Conservation (phyloP, 306 rosid genomes). For the Pachyrhizus erosus region DNA sequence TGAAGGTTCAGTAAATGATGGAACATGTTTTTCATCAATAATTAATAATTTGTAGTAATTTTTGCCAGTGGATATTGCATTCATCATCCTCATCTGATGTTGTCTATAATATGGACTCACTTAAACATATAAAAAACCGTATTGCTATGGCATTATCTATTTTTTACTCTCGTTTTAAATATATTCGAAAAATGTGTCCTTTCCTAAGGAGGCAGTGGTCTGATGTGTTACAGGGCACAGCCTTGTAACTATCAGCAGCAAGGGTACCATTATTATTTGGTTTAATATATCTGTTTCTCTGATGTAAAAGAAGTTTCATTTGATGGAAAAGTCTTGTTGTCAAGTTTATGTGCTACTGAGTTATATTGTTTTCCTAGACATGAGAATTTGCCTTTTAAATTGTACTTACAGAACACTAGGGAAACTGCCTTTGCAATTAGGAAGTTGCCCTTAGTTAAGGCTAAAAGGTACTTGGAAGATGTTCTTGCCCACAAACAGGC, state of each 20-base stretch:
- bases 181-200: not conserved
- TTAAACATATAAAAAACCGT: not conserved
- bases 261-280: constrained; percentile 44
- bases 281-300: constrained; percentile 46
- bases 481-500: constrained; percentile 95
- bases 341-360: too few relatives aligned
- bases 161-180: not conserved
- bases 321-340: not conserved
- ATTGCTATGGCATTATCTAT: not conserved
- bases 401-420: constrained; percentile 72
- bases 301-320: not conserved
- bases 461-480: constrained; percentile 90
- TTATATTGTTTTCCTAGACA: not conserved
- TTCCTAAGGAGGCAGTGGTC: not conserved
- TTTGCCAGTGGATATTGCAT: too few relatives aligned
- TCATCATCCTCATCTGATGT: not conserved
- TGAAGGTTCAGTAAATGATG: constrained; percentile 82
- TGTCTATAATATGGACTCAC: too few relatives aligned
- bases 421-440: constrained; percentile 84
- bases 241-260: constrained; percentile 50
- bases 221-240: constrained; percentile 44
- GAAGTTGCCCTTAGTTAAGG: constrained; percentile 78
- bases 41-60: too few relatives aligned
- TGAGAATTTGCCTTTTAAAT: not conserved
- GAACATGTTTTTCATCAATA: too few relatives aligned